Evolutionary conservation across 495 filamentous ascomycete species (phyloP).

Genomic region (Tuber indicum): DNA sequence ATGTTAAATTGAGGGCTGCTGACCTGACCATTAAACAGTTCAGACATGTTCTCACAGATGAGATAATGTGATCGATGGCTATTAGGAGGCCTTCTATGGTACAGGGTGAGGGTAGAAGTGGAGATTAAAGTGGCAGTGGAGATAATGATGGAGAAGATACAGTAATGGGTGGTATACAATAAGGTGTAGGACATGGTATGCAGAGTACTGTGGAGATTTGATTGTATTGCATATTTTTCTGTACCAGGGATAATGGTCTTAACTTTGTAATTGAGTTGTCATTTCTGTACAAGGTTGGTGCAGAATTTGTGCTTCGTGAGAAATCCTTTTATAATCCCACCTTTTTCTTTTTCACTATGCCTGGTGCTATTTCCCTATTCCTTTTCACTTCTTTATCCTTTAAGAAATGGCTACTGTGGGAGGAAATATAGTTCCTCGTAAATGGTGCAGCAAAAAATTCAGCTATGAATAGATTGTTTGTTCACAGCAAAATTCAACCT

Average conservation of each 20-base stretch:
- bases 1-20: neutral
- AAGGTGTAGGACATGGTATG: too few relatives aligned
- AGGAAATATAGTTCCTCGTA: too few relatives aligned
- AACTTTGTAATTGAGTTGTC: conserved; percentile 42
- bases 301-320: too few relatives aligned
- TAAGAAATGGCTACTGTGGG: too few relatives aligned
- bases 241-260: neutral
- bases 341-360: too few relatives aligned
- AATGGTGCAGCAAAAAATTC: too few relatives aligned
- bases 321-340: too few relatives aligned
- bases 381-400: too few relatives aligned
- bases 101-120: neutral
- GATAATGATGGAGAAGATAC: neutral
- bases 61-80: neutral
- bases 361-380: too few relatives aligned
- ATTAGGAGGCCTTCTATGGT: neutral
- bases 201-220: neutral
- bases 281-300: too few relatives aligned
- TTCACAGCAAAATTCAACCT: too few relatives aligned
- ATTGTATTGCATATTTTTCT: neutral
- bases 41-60: neutral
- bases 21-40: neutral
- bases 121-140: neutral
- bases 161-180: neutral
- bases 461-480: too few relatives aligned